phyloP scores from a whole-genome alignment of 352 stramenopile species.

The Albugo candida region DNA sequence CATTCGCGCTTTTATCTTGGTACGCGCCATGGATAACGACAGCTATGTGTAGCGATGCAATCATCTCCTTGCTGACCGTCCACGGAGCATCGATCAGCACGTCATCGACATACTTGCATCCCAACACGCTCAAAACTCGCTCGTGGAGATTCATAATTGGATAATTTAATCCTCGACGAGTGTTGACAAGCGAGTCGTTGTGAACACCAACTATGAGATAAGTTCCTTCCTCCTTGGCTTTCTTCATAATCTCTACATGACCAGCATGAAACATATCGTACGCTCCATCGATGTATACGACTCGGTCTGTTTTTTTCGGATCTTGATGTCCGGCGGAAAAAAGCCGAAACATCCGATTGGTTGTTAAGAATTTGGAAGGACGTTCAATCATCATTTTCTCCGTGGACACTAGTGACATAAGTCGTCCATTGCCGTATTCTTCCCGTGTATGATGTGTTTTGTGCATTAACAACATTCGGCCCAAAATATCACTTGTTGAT shows the following conservation, averaged over 20 bases:
- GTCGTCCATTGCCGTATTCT: slow-evolving; percentile 50
- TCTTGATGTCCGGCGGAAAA: slow-evolving; percentile 80
- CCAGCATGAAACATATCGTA: slow-evolving; percentile 99
- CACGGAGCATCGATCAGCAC: slow-evolving; percentile 95
- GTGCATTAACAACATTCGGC: slow-evolving; percentile 93
- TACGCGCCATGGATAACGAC: slow-evolving; percentile 76
- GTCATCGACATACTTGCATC: slow-evolving; percentile 94
- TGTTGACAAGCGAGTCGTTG: slow-evolving; percentile 85
- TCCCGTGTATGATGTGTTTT: slow-evolving; percentile 84
- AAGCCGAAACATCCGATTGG: slow-evolving; percentile 86
- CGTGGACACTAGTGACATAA: slow-evolving; percentile 50
- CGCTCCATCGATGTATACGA: slow-evolving; percentile 96
- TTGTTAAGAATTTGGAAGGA: slow-evolving; percentile 90
- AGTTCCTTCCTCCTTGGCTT: slow-evolving; percentile 80
- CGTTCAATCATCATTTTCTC: slow-evolving; percentile 12
- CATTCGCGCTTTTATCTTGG: slow-evolving; percentile 24
- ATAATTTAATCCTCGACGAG: slow-evolving; percentile 79
- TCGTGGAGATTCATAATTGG: slow-evolving; percentile 98
- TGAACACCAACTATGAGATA: slow-evolving; percentile 96
- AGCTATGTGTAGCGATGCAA: slow-evolving; percentile 77
- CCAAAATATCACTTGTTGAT: slow-evolving; percentile 97
- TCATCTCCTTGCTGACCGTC: slow-evolving; percentile 91
- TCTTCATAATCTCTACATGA: slow-evolving; percentile 92
- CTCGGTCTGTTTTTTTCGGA: slow-evolving; percentile 72
- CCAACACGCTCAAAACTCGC: slow-evolving; percentile 90